Conservation (phyloP, 2,329 filamentous ascomycete genomes). For the Aspergillus sp. region DNA sequence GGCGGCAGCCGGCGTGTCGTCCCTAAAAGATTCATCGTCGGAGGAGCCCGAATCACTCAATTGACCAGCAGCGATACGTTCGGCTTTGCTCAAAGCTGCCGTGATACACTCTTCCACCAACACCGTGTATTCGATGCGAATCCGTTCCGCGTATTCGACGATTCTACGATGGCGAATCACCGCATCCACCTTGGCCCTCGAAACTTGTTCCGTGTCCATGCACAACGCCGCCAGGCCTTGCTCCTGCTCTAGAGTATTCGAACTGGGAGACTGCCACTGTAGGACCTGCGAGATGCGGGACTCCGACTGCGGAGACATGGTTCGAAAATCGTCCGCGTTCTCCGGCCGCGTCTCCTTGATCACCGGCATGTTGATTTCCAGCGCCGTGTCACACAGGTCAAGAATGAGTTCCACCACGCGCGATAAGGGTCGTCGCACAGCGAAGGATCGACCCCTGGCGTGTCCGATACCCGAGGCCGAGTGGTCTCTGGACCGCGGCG, state of each 20-base stretch:
- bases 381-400: constrained; percentile 90
- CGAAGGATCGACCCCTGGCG: constrained; percentile 80
- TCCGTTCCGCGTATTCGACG: constrained; percentile 92
- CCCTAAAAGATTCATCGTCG: constrained; percentile 54
- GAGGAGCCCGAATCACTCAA: constrained; percentile 73
- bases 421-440: constrained; percentile 81
- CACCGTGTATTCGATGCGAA: constrained; percentile 88
- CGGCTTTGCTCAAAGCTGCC: constrained; percentile 84
- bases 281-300: constrained; percentile 90
- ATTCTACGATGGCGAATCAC: constrained; percentile 89
- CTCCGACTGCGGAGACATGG: constrained; percentile 93
- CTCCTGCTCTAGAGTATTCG: constrained; percentile 88
- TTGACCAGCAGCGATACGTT: constrained; percentile 80
- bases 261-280: constrained; percentile 94
- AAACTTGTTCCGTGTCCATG: constrained; percentile 80
- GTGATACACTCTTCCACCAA: constrained; percentile 95
- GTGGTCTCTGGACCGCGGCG: constrained; percentile 66
- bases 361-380: constrained; percentile 91
- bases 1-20: constrained; percentile 19
- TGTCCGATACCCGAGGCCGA: constrained; percentile 71
- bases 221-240: constrained; percentile 86
- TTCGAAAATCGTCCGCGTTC: constrained; percentile 73
- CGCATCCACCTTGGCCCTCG: constrained; percentile 86
- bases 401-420: constrained; percentile 93
- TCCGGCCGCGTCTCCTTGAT: constrained; percentile 77